phyloP scores from a whole-genome alignment of 2,329 filamentous ascomycete species.

The Whalleya microplaca region DNA sequence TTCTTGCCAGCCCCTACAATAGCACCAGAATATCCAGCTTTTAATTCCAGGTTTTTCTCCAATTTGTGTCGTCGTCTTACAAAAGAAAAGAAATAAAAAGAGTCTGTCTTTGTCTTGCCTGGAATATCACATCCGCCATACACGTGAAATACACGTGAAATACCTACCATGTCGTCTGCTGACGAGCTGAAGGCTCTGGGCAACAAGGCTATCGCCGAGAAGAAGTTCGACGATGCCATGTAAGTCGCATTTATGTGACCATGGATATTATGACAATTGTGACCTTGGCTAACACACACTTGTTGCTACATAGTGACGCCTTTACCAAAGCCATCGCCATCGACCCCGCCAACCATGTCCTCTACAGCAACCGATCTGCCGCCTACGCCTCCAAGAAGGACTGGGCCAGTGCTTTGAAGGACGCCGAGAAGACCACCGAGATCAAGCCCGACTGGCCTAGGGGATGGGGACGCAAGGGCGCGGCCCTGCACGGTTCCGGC shows the following conservation, averaged over 20 bases:
- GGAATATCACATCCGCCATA: too few species aligned
- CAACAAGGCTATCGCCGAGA: slow-evolving; percentile 97
- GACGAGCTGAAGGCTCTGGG: slow-evolving; percentile 93
- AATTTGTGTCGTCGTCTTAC: too few species aligned
- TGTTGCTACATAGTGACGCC: slow-evolving; percentile 74
- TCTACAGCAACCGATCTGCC: slow-evolving; percentile 96
- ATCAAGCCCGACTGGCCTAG: slow-evolving; percentile 98
- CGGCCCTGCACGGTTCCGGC: slow-evolving; percentile 84
- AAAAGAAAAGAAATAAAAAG: too few species aligned
- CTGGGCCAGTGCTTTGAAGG: slow-evolving; percentile 80
- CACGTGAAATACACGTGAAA: too few species aligned
- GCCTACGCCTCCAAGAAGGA: slow-evolving; percentile 87
- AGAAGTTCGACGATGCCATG: slow-evolving; percentile 96
- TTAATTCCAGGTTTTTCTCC: too few species aligned
- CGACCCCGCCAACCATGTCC: slow-evolving; percentile 89
- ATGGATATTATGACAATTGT: not conserved
- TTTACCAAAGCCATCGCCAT: slow-evolving; percentile 92
- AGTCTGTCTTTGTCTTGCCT: too few species aligned
- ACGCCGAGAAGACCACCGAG: slow-evolving; percentile 91
- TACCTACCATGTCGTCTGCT: slow-evolving; percentile 58
- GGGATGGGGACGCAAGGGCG: slow-evolving; percentile 92
- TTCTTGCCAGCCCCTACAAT: not conserved
- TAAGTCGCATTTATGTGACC: slow-evolving; percentile 54
- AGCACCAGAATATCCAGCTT: not conserved
- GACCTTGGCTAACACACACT: slow-evolving; percentile 7